Conservation (phyloP, 1,139 yeast species). For the Meyerozyma guilliermondii region DNA sequence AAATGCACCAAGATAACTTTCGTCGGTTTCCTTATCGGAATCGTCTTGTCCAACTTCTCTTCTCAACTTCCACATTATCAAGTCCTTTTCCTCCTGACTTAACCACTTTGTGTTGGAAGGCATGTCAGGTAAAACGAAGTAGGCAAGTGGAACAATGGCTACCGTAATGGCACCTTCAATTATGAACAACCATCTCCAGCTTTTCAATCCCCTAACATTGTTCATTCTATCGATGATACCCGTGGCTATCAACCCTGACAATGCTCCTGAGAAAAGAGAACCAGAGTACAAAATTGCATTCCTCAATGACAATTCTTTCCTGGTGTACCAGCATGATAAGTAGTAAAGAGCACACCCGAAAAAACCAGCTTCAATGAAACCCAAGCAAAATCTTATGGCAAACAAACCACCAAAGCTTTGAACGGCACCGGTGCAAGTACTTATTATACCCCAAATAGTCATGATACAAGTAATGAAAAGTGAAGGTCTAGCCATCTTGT, state of each 20-base stretch:
- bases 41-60: slow-evolving; percentile 38
- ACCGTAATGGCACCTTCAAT: slow-evolving; percentile 19
- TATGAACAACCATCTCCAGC: slow-evolving; percentile 18
- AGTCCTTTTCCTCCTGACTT: slow-evolving; percentile 15
- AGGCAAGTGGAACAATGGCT: slow-evolving; percentile 17
- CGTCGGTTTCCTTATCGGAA: slow-evolving; percentile 31
- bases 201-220: background rate
- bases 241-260: slow-evolving; percentile 72
- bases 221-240: slow-evolving; percentile 47
- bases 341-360: slow-evolving; percentile 49
- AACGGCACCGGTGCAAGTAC: slow-evolving; percentile 41
- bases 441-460: slow-evolving; percentile 50
- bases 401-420: slow-evolving; percentile 38
- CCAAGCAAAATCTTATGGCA: slow-evolving; percentile 47
- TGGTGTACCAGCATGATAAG: slow-evolving; percentile 45
- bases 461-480: slow-evolving; percentile 45
- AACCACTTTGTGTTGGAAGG: slow-evolving; percentile 18
- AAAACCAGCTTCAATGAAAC: slow-evolving; percentile 56
- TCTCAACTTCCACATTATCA: slow-evolving; percentile 30
- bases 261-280: slow-evolving; percentile 73
- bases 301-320: slow-evolving; percentile 46
- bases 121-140: slow-evolving; percentile 17
- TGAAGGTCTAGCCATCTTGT: slow-evolving; percentile 48
- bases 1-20: slow-evolving; percentile 32
- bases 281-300: slow-evolving; percentile 59